These are phyloP conservation scores for Allomyces javanicus DNA, from an alignment of 192 early-diverging fungal species.

Conservation along the genomic window DNA sequence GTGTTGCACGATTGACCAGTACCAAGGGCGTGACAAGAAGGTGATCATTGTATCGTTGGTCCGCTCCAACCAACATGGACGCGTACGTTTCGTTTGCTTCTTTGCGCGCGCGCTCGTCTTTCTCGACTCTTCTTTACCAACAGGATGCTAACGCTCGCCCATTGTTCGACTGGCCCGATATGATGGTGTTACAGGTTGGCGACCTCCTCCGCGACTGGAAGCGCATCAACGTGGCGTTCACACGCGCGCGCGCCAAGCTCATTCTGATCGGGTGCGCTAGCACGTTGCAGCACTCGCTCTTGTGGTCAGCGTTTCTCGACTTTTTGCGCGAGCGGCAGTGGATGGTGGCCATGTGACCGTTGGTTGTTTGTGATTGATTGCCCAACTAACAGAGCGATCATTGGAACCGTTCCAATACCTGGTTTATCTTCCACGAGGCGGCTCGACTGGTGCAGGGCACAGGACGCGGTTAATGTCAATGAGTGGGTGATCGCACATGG, in stretches of 20 bases:
- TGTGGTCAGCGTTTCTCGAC: slow-evolving; percentile 33
- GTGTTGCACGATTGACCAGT: slow-evolving; percentile 75
- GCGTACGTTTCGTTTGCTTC: slow-evolving; percentile 19
- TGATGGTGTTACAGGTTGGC: slow-evolving; percentile 31
- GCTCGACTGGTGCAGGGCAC: no score
- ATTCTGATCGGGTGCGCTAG: slow-evolving; percentile 65
- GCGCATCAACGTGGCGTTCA: slow-evolving; percentile 85
- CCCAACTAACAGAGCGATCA: no score
- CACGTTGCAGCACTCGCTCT: slow-evolving; percentile 38
- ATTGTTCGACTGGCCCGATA: not conserved
- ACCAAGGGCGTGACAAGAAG: slow-evolving; percentile 84
- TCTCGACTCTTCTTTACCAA: not conserved
- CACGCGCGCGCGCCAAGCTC: slow-evolving; percentile 69
- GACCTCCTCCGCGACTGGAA: slow-evolving; percentile 78
- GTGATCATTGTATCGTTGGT: slow-evolving; percentile 80
- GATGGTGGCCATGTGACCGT: no score
- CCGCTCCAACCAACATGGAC: slow-evolving; percentile 46
- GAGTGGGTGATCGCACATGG: no score
- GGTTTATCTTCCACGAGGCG: no score
- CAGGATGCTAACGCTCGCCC: not conserved
- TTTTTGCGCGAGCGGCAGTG: no score
- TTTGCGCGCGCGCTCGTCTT: not conserved
- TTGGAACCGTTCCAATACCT: no score
- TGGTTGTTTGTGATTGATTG: no score
- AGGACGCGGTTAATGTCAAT: no score